Evolutionary conservation across 2,329 filamentous ascomycete genomes (phyloP).

Genomic region (Paraconiothyrium sp.): DNA sequence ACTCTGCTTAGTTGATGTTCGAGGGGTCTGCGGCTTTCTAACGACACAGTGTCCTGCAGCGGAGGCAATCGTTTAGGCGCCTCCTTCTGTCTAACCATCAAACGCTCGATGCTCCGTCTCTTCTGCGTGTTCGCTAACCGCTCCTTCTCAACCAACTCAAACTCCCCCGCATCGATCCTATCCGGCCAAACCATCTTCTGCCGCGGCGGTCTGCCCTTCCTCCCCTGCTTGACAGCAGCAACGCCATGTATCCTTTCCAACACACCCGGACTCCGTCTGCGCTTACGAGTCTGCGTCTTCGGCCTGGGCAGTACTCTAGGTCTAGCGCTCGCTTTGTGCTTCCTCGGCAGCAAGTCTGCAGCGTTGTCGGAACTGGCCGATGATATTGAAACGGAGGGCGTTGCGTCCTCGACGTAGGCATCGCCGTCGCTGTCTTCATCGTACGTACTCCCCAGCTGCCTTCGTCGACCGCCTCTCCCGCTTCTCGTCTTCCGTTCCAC

Average conservation of each 20-base stretch:
- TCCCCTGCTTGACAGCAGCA: background rate
- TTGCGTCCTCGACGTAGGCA: background rate
- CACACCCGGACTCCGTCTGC: background rate
- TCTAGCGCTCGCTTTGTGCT: background rate
- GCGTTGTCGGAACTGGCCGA: background rate
- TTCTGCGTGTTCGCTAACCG: background rate
- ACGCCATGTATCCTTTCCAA: background rate
- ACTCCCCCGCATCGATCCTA: constrained; percentile 5
- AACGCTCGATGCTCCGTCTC: background rate
- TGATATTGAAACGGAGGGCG: background rate
- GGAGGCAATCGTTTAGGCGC: background rate
- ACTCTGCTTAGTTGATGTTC: background rate
- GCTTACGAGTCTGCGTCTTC: background rate
- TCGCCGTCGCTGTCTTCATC: constrained; percentile 5
- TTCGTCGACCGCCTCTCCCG: background rate
- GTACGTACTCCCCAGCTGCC: no score
- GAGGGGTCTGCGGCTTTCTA: background rate
- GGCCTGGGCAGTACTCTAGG: background rate
- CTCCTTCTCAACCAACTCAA: background rate
- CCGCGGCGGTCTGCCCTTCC: constrained; percentile 2
- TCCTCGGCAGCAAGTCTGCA: background rate
- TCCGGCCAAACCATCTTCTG: constrained; percentile 9
- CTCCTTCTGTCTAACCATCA: background rate
- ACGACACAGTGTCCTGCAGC: background rate
- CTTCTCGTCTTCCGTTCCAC: background rate